Percentiles rank a stretch among this genome's conserved stretches.
Evolutionary conservation across 2,329 filamentous ascomycete species (phyloP).

Genomic region (Grosmannia huntii): DNA sequence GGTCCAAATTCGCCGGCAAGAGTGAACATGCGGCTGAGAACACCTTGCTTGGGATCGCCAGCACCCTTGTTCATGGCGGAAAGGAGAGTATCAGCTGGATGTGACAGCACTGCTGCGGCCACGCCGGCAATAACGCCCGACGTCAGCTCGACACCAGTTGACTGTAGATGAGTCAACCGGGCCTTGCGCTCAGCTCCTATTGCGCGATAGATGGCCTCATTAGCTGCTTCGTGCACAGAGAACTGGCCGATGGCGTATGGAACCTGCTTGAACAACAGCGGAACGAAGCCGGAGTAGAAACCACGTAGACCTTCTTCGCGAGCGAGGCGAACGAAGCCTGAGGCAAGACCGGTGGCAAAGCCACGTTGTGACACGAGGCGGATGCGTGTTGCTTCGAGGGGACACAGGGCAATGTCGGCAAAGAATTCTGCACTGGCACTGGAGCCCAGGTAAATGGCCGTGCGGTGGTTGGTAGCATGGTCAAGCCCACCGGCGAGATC

Average conservation of each 20-base stretch:
- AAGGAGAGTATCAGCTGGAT: slow-evolving; percentile 62
- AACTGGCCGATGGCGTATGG: slow-evolving; percentile 94
- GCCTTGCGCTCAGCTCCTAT: slow-evolving; percentile 57
- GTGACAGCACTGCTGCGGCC: slow-evolving; percentile 76
- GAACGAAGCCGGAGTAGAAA: slow-evolving; percentile 86
- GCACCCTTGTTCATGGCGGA: slow-evolving; percentile 44
- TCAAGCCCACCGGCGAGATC: slow-evolving; percentile 45
- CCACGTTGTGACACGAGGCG: slow-evolving; percentile 72
- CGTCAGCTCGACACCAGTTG: slow-evolving; percentile 73
- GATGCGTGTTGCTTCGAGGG: slow-evolving; percentile 69
- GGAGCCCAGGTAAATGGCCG: slow-evolving; percentile 57
- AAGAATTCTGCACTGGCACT: slow-evolving; percentile 59
- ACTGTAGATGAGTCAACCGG: slow-evolving; percentile 53
- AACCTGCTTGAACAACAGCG: slow-evolving; percentile 77
- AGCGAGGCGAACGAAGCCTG: slow-evolving; percentile 63
- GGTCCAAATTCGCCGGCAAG: slow-evolving; percentile 39
- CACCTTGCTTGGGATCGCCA: slow-evolving; percentile 32
- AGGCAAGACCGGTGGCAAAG: slow-evolving; percentile 59
- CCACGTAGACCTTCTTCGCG: slow-evolving; percentile 65
- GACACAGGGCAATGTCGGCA: slow-evolving; percentile 73
- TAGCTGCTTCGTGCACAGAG: slow-evolving; percentile 81
- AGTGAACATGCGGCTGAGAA: slow-evolving; percentile 37
- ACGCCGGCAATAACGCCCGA: slow-evolving; percentile 82
- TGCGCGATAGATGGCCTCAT: slow-evolving; percentile 58
- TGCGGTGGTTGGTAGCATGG: slow-evolving; percentile 29